Conservation (phyloP, 1,284 basidiomycete species). For the Crepidotus sp. region DNA sequence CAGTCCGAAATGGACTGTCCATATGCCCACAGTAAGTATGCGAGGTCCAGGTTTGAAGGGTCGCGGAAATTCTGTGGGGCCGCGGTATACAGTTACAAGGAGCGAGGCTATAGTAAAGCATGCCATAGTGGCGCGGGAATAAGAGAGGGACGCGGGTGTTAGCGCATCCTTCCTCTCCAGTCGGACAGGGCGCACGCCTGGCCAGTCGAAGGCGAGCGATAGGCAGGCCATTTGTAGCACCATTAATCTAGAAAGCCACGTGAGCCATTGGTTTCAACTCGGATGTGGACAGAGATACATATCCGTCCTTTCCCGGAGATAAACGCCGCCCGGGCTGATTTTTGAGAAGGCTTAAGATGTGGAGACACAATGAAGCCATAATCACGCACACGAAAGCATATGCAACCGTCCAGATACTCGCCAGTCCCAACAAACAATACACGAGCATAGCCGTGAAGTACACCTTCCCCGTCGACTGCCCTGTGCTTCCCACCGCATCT, state of each 20-base stretch:
- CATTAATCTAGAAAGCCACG: conserved; percentile 35
- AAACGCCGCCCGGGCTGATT: conserved; percentile 60
- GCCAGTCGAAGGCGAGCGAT: conserved; percentile 38
- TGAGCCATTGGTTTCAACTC: neutral
- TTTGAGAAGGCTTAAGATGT: neutral
- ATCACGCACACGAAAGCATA: conserved; percentile 72
- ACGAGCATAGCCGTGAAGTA: conserved; percentile 54
- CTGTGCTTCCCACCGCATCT: conserved; percentile 25
- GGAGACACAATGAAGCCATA: neutral
- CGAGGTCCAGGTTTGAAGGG: conserved; percentile 64
- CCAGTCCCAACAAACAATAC: conserved; percentile 58
- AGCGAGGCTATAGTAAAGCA: conserved; percentile 42
- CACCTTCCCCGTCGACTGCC: conserved; percentile 30
- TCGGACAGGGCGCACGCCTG: conserved; percentile 14
- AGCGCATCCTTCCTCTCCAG: neutral
- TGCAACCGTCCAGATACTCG: conserved; percentile 78
- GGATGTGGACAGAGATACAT: conserved; percentile 33
- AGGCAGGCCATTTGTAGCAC: conserved; percentile 41
- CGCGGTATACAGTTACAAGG: conserved; percentile 44
- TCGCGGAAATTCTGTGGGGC: conserved; percentile 36
- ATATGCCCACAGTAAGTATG: conserved; percentile 82
- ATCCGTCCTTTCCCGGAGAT: conserved; percentile 78
- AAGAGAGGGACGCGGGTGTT: conserved; percentile 9
- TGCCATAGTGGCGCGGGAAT: conserved; percentile 28
- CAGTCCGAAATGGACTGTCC: conserved; percentile 89